Percentiles rank a stretch among this genome's conserved stretches.
Evolutionary conservation across 2,329 filamentous ascomycete species (phyloP).

Genomic region (Rosellinia necatrix): DNA sequence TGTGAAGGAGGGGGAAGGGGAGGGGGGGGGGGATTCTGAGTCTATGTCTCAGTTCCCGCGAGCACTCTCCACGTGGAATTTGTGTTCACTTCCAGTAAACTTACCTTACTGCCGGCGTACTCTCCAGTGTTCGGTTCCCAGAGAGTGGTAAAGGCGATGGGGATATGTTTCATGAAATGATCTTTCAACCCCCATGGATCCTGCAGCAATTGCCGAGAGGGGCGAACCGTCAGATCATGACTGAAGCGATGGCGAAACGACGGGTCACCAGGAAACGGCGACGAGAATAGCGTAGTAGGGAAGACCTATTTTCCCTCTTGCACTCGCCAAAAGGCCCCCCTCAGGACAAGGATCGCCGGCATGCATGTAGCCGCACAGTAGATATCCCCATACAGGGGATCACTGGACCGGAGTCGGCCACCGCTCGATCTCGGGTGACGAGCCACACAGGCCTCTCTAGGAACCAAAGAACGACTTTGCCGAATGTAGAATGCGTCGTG

Average conservation of each 20-base stretch:
- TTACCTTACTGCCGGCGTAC: conserved; percentile 12
- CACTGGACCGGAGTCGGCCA: conserved; percentile 34
- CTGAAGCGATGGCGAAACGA: conserved; percentile 5
- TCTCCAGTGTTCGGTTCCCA: neutral
- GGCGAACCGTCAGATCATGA: conserved; percentile 23
- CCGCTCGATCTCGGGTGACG: conserved; percentile 35
- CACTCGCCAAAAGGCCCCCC: conserved; percentile 14
- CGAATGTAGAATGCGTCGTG: neutral
- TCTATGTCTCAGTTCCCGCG: conserved; percentile 39
- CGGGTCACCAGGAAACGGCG: neutral
- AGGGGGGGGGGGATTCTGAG: conserved; percentile 17
- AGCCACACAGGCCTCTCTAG: conserved; percentile 3
- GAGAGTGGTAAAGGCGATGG: neutral
- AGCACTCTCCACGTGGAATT: conserved; percentile 38
- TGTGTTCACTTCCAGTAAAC: conserved; percentile 28
- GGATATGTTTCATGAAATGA: neutral
- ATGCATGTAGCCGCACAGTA: conserved; percentile 36
- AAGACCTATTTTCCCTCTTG: neutral
- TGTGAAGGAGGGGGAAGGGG: neutral
- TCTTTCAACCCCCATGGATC: neutral
- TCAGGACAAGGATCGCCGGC: conserved; percentile 30
- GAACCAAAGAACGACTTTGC: neutral
- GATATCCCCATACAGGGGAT: conserved; percentile 27
- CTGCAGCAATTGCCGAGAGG: conserved; percentile 21
- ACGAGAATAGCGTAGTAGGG: neutral